Conservation (phyloP, 495 filamentous ascomycete species). For the Talaromyces borbonicus region DNA sequence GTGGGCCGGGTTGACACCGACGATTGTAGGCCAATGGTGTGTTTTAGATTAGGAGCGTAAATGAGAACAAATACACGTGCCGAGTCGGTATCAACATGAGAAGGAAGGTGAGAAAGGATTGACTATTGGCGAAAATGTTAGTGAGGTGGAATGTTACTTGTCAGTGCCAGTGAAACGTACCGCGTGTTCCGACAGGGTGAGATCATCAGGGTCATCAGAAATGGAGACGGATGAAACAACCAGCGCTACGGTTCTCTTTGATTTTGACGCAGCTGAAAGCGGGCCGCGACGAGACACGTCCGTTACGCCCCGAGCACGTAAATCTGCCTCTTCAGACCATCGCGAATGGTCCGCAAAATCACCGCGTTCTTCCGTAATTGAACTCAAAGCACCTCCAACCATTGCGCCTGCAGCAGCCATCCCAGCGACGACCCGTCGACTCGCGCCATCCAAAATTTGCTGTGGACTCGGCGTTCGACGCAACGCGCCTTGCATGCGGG, state of each 20-base stretch:
- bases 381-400: slow-evolving; percentile 67
- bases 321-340: slow-evolving; percentile 73
- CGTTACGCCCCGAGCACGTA: slow-evolving; percentile 26
- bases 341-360: slow-evolving; percentile 74
- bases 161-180: slow-evolving; percentile 39
- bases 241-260: slow-evolving; percentile 69
- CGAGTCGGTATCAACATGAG: slow-evolving; percentile 55
- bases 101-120: slow-evolving; percentile 78
- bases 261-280: slow-evolving; percentile 14
- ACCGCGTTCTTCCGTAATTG: slow-evolving; percentile 73
- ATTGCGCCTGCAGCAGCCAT: slow-evolving; percentile 75
- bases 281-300: slow-evolving; percentile 16
- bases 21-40: slow-evolving; percentile 34
- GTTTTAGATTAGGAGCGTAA: slow-evolving; percentile 71
- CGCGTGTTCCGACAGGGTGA: slow-evolving; percentile 55
- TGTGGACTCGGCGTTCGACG: slow-evolving; percentile 83
- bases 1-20: slow-evolving; percentile 33
- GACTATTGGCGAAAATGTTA: slow-evolving; percentile 43
- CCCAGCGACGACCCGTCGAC: slow-evolving; percentile 64
- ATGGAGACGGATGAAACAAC: slow-evolving; percentile 69
- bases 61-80: slow-evolving; percentile 78
- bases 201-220: slow-evolving; percentile 51
- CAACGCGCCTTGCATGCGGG: slow-evolving; percentile 72
- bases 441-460: slow-evolving; percentile 72
- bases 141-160: slow-evolving; percentile 1